These are phyloP conservation scores for Massariosphaeria phaeospora DNA, from an alignment of 495 filamentous ascomycete species.

Conservation along the genomic window DNA sequence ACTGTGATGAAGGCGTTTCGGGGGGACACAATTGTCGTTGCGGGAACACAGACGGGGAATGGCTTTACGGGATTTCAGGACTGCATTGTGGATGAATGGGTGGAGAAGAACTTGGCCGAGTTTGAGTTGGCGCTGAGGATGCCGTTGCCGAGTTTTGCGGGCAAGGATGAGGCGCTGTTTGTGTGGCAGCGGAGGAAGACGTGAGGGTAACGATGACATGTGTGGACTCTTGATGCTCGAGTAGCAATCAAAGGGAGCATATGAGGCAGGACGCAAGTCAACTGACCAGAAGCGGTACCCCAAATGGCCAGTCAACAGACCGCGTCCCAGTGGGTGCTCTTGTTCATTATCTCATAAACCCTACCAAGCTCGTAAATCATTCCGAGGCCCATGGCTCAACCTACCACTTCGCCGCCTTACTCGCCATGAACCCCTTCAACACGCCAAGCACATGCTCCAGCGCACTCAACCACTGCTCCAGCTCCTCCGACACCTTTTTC, in stretches of 20 bases:
- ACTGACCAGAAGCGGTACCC: neutral
- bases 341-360: too few relatives aligned
- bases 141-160: constrained; percentile 43
- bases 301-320: neutral
- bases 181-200: constrained; percentile 38
- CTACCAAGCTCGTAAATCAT: too few relatives aligned
- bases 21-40: constrained; percentile 56
- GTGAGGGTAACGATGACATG: neutral
- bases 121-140: constrained; percentile 36
- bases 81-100: constrained; percentile 52
- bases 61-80: constrained; percentile 59
- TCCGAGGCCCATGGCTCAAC: too few relatives aligned
- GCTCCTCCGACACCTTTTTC: constrained; percentile 53
- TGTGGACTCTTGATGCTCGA: neutral
- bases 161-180: constrained; percentile 44
- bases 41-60: constrained; percentile 59
- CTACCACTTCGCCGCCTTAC: constrained; percentile 34
- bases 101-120: constrained; percentile 42
- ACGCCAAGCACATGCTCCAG: constrained; percentile 56
- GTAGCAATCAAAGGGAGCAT: neutral
- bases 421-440: constrained; percentile 38
- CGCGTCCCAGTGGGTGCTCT: too few relatives aligned
- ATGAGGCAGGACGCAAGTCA: neutral
- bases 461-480: constrained; percentile 65
- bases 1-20: constrained; percentile 49